Evolutionary conservation across 179 eudicot species (phyloP).

Genomic region (Vitellaria paradoxa): DNA sequence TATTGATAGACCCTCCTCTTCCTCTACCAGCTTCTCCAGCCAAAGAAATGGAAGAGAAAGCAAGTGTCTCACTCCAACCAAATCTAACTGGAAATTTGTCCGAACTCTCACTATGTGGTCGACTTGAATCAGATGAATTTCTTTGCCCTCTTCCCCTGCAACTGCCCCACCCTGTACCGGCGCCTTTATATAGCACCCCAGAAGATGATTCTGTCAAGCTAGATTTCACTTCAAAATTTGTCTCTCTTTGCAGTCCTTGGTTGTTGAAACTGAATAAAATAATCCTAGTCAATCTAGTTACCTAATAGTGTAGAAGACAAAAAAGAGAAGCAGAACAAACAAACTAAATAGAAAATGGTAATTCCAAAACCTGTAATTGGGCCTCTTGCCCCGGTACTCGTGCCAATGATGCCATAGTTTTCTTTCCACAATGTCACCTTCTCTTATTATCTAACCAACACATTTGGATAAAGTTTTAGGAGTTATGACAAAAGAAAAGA

Average conservation of each 20-base stretch:
- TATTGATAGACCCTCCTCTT: no score
- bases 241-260: neutral
- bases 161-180: constrained; percentile 5
- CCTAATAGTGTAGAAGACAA: neutral
- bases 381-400: constrained; percentile 2
- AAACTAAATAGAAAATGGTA: neutral
- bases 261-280: neutral
- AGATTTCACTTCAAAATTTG: neutral
- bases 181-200: neutral
- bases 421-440: constrained; percentile 11
- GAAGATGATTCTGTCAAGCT: neutral
- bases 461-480: neutral
- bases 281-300: no score
- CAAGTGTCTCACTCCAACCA: neutral
- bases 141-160: neutral
- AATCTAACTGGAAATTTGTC: neutral
- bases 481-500: neutral
- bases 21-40: no score
- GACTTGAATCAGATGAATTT: no score
- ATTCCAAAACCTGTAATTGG: neutral
- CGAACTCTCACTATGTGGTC: no score
- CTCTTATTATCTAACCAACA: constrained; percentile 14
- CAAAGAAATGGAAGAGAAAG: neutral
- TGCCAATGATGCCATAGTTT: constrained; percentile 23
- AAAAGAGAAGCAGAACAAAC: neutral